A percentile compares a stretch with the other conserved stretches of the same genome.
Evolutionary conservation across 495 filamentous ascomycete genomes (phyloP).

Genomic region (Thozetella sp.): DNA sequence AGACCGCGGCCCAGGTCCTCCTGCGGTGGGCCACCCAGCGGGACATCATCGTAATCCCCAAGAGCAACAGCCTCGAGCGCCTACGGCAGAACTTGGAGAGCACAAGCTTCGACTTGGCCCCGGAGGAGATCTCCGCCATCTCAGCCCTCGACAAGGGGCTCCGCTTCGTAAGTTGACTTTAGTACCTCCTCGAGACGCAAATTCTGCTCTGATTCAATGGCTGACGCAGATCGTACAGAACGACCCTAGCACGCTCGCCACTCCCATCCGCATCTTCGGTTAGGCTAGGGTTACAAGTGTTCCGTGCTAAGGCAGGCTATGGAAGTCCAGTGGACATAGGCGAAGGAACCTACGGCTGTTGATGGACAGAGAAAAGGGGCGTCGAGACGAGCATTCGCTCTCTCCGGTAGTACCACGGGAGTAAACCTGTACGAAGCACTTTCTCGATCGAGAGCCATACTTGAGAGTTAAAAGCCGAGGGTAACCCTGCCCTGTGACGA

Average conservation of each 20-base stretch:
- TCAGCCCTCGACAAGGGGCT: slow-evolving; percentile 65
- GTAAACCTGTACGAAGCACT: too few species aligned
- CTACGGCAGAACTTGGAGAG: slow-evolving; percentile 67
- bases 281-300: neutral
- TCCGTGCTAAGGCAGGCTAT: too few species aligned
- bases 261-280: neutral
- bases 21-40: slow-evolving; percentile 92
- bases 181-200: too few species aligned
- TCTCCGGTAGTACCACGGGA: too few species aligned
- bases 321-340: too few species aligned
- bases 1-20: slow-evolving; percentile 82
- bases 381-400: too few species aligned
- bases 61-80: slow-evolving; percentile 63
- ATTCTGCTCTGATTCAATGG: too few species aligned
- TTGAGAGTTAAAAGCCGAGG: too few species aligned
- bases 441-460: too few species aligned
- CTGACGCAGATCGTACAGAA: neutral
- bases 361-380: too few species aligned
- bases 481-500: too few species aligned
- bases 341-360: too few species aligned
- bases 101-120: slow-evolving; percentile 65
- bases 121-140: slow-evolving; percentile 69
- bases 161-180: slow-evolving; percentile 54
- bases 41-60: slow-evolving; percentile 90
- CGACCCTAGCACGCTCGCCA: neutral